A percentile compares a stretch with the other conserved stretches of the same genome.
Evolutionary conservation across 2,329 filamentous ascomycete species (phyloP).

Genomic region (Phaeoacremonium minimum): DNA sequence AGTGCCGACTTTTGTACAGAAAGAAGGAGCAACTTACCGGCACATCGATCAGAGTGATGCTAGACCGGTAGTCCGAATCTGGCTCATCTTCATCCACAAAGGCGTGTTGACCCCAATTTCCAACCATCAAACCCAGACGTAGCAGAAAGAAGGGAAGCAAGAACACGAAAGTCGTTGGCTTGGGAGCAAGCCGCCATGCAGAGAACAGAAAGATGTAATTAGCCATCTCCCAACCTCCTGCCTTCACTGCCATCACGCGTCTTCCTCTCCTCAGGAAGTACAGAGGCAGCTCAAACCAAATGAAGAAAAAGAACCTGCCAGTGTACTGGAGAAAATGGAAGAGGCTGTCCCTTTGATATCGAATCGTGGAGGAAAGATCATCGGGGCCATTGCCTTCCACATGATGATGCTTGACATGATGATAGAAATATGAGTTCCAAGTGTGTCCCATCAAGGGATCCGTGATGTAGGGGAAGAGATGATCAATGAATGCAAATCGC

Average conservation of each 20-base stretch:
- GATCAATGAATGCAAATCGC: slow-evolving; percentile 52
- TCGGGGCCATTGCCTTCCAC: slow-evolving; percentile 74
- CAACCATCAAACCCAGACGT: slow-evolving; percentile 71
- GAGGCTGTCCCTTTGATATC: slow-evolving; percentile 68
- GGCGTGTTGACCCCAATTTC: slow-evolving; percentile 82
- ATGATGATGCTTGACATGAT: slow-evolving; percentile 83
- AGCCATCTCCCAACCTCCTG: slow-evolving; percentile 56
- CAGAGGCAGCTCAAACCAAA: slow-evolving; percentile 70
- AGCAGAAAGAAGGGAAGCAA: slow-evolving; percentile 63
- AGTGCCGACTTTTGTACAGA: slow-evolving; percentile 2
- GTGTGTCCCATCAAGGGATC: slow-evolving; percentile 79
- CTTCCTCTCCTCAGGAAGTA: slow-evolving; percentile 69
- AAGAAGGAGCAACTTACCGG: slow-evolving; percentile 47
- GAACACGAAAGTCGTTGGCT: slow-evolving; percentile 60
- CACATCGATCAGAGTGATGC: slow-evolving; percentile 76
- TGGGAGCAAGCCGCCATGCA: slow-evolving; percentile 45
- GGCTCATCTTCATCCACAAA: slow-evolving; percentile 73
- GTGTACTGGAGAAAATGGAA: slow-evolving; percentile 68
- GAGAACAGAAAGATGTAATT: slow-evolving; percentile 50
- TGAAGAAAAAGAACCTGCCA: slow-evolving; percentile 66
- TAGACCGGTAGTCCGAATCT: slow-evolving; percentile 73
- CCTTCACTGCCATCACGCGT: slow-evolving; percentile 44
- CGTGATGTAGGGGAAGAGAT: slow-evolving; percentile 65
- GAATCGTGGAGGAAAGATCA: slow-evolving; percentile 71
- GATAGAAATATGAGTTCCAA: slow-evolving; percentile 82